Percentiles rank a stretch among this genome's conserved stretches.
These are phyloP conservation scores for Penicillium mononematosum DNA, from an alignment of 495 filamentous ascomycete genomes.

Conservation along the genomic window DNA sequence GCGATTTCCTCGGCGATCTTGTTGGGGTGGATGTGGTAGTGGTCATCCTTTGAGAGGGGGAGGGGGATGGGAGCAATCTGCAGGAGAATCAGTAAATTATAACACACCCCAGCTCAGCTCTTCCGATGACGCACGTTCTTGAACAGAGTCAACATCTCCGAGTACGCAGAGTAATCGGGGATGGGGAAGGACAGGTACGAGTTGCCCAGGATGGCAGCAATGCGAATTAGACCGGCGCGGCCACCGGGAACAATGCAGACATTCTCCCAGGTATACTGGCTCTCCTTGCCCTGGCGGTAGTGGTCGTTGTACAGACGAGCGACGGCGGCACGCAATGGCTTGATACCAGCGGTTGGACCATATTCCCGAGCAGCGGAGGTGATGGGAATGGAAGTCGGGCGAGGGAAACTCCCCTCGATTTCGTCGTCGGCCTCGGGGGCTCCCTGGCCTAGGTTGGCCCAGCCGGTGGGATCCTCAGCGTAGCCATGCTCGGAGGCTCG, in stretches of 20 bases:
- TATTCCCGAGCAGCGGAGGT: constrained; percentile 78
- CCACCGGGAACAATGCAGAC: constrained; percentile 97
- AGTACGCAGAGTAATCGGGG: constrained; percentile 78
- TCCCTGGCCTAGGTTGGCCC: constrained; percentile 95
- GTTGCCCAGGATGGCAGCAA: constrained; percentile 90
- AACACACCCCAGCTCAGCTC: not conserved
- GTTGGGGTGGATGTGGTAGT: constrained; percentile 86
- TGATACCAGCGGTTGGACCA: constrained; percentile 91
- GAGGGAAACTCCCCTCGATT: constrained; percentile 83
- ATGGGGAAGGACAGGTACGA: constrained; percentile 89
- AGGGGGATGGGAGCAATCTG: constrained; percentile 89
- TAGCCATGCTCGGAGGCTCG: constrained; percentile 77
- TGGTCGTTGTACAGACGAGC: constrained; percentile 90
- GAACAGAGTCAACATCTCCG: constrained; percentile 93
- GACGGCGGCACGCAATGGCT: constrained; percentile 83
- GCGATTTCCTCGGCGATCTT: constrained; percentile 91
- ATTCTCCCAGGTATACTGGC: constrained; percentile 97
- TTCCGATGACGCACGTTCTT: constrained; percentile 60
- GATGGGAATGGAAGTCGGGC: constrained; percentile 80
- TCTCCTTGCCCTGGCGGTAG: constrained; percentile 82
- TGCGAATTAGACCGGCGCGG: constrained; percentile 86
- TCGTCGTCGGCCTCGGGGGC: constrained; percentile 93
- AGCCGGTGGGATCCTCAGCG: constrained; percentile 72
- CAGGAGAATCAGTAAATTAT: not conserved
- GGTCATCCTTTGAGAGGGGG: constrained; percentile 76